Evolutionary conservation across 345 rosid genomes (phyloP).

Genomic region (Linum usitatissimum): DNA sequence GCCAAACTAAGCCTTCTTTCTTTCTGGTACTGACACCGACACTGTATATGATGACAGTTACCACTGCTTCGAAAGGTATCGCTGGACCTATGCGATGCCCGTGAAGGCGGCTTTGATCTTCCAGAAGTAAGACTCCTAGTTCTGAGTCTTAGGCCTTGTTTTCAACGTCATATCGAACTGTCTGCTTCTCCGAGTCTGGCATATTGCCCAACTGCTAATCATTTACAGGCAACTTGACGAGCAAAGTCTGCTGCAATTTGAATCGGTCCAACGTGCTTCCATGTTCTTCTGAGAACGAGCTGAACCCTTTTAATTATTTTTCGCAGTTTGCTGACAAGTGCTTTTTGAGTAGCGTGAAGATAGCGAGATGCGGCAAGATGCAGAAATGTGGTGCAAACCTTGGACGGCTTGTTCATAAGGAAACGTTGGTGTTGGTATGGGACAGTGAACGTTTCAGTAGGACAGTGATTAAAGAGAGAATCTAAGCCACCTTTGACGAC

Average conservation of each 20-base stretch:
- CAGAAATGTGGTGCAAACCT: constrained; percentile 24
- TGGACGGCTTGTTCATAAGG: constrained; percentile 36
- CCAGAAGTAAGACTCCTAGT: constrained; percentile 39
- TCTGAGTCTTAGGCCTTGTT: neutral
- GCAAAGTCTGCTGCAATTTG: no score
- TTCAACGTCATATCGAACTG: neutral
- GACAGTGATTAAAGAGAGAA: constrained; percentile 52
- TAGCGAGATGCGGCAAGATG: constrained; percentile 55
- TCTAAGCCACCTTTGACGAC: constrained; percentile 14
- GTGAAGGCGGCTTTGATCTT: constrained; percentile 50
- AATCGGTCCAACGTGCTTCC: neutral
- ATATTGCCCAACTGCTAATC: no score
- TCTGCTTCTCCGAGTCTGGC: neutral
- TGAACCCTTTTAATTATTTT: neutral
- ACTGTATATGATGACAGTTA: constrained; percentile 27
- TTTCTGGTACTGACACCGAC: neutral
- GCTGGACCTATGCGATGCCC: constrained; percentile 61
- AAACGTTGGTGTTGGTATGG: constrained; percentile 46
- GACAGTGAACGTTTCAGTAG: constrained; percentile 28
- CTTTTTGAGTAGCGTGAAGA: constrained; percentile 37
- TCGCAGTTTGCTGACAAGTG: constrained; percentile 29
- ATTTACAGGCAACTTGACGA: no score
- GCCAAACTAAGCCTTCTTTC: no score
- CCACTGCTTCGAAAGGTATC: constrained; percentile 60
- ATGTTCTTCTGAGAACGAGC: neutral